Evolutionary conservation across 1,284 basidiomycete genomes (phyloP).

Genomic region (Exsudoporus floridanus): DNA sequence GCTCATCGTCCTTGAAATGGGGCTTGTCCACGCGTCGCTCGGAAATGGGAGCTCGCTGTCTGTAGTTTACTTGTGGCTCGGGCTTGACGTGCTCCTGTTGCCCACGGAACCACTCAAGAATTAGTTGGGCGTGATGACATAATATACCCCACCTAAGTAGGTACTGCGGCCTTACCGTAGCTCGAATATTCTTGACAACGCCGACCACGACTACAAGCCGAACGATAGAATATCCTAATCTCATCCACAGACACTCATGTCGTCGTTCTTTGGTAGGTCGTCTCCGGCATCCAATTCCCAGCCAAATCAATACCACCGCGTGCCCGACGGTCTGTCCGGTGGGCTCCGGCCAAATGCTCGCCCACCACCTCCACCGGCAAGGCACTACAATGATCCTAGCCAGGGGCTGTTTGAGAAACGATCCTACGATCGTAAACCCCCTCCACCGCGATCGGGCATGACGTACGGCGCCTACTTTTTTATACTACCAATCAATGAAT

Average conservation of each 20-base stretch:
- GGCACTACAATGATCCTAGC: conserved; percentile 57
- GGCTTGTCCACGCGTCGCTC: background rate
- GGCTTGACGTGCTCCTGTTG: background rate
- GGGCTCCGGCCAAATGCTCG: conserved; percentile 23
- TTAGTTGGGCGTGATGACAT: conserved; percentile 15
- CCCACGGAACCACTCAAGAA: background rate
- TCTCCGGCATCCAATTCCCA: conserved; percentile 42
- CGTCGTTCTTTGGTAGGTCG: conserved; percentile 53
- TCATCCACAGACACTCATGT: conserved; percentile 2
- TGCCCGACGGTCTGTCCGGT: conserved; percentile 38
- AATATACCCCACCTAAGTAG: conserved; percentile 12
- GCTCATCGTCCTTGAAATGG: conserved; percentile 10
- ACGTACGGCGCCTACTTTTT: conserved; percentile 38
- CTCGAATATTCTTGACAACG: background rate
- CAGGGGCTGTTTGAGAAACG: conserved; percentile 51
- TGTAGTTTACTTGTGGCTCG: too few species aligned
- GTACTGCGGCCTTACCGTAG: background rate
- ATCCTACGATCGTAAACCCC: conserved; percentile 43
- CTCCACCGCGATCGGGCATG: conserved; percentile 39
- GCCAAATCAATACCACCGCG: conserved; percentile 46
- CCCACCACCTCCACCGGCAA: conserved; percentile 36
- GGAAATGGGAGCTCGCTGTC: background rate
- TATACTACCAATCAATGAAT: background rate
- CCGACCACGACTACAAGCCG: background rate
- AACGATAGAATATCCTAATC: background rate